These are phyloP conservation scores for Akanthomyces dipterigenus DNA, from an alignment of 2,329 filamentous ascomycete species.

Conservation along the genomic window DNA sequence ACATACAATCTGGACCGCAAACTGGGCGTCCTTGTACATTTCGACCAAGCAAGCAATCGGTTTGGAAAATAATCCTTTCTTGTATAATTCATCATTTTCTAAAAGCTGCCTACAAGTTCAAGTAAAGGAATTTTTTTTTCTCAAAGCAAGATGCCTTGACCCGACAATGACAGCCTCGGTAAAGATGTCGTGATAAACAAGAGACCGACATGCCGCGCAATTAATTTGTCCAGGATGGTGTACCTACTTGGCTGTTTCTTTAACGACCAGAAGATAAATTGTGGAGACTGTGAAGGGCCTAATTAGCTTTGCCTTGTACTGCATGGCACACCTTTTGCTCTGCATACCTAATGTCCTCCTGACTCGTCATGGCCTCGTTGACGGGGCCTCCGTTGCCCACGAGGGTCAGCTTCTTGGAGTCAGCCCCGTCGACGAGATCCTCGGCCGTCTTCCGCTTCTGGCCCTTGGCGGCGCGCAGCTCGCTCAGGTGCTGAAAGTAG, in stretches of 20 bases:
- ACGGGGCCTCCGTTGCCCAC: slow-evolving; percentile 42
- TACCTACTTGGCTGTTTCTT: not conserved
- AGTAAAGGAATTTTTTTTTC: not conserved
- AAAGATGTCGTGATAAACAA: not conserved
- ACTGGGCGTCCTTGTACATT: too few relatives aligned
- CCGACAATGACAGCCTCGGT: not conserved
- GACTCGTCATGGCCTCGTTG: slow-evolving; percentile 34
- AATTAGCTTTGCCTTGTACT: not conserved
- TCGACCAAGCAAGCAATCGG: not conserved
- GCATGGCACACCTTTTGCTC: not conserved
- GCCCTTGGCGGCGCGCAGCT: slow-evolving; percentile 54
- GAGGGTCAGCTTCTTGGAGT: slow-evolving; percentile 8
- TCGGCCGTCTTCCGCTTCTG: slow-evolving; percentile 28
- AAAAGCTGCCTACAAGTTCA: not conserved
- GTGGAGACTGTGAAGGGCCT: not conserved
- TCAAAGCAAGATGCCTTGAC: not conserved
- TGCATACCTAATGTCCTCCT: slow-evolving; percentile 27
- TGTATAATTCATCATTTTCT: not conserved
- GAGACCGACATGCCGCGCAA: not conserved
- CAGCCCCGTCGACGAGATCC: not conserved
- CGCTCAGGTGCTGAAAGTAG: slow-evolving; percentile 77
- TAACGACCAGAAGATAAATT: not conserved
- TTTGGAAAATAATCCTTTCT: not conserved
- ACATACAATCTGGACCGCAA: too few relatives aligned
- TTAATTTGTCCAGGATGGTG: not conserved